Evolutionary conservation across 768 basidiomycete genomes (phyloP), one percentile per base, ranked within the genome.

Genomic region (Clitopilus hobsonii): DNA sequence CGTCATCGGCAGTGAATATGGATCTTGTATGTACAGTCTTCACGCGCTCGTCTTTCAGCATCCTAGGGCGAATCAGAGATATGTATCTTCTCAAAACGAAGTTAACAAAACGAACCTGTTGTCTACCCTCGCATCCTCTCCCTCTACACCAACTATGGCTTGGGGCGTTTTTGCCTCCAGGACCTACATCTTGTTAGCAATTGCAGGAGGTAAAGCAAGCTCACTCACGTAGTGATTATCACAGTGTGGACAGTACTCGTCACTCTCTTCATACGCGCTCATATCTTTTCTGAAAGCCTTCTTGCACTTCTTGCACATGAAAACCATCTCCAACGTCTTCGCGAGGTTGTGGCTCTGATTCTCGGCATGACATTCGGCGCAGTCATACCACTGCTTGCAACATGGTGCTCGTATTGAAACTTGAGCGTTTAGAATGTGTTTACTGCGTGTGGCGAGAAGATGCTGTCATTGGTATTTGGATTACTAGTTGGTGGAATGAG

Each of bases 251-350:
- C 97, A 98, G 67, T 87, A 98, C 71, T 99, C 97, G 67, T 98
- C 95, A 65, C 93, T 94, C 68, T 99, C 96, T 63, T 98, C 96
- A 64, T 92, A 98, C 6, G 69, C 71, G 0, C 77, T 59, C 93
- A 98, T 94, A 70, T 98, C 94, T 74, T 99, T 98, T 60, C 95
- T 75, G 67, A 99, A 98, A 3, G 93, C 94, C 74, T 96, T 97
- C 70, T 90, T 91, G 61, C 75, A 78, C 58, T 77, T 77, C 60
- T 78, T 78, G 63, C 76, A 78, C 56, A 78, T 66, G 60, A 78
- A 77, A 1, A 57, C 61, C 76, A 78, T 75, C 73, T 99, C 97
- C 38, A 78, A 76, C 54, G 91, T 91, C 70, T 84, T 88, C 6
- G 71, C 67, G 26, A 99, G 76, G 1, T 58, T 63, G 63, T 99